A percentile compares a stretch with the other conserved stretches of the same genome.
Conservation (phyloP, 2,329 filamentous ascomycete species). For the Helminthosporium solani region DNA sequence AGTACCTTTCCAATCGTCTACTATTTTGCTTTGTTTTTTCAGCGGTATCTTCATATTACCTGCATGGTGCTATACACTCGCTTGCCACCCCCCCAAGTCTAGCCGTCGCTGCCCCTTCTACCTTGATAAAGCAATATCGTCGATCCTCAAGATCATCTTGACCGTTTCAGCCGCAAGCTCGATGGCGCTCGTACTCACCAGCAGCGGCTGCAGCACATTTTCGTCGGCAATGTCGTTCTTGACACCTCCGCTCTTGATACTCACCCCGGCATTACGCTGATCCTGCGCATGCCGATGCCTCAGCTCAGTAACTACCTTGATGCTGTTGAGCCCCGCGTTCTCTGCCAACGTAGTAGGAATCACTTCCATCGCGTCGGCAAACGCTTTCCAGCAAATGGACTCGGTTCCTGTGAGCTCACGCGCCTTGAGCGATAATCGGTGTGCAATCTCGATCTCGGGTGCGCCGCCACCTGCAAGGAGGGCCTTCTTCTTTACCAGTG, state of each 20-base stretch:
- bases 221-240: slow-evolving; percentile 96
- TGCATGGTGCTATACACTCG: slow-evolving; percentile 3
- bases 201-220: slow-evolving; percentile 91
- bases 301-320: slow-evolving; percentile 96
- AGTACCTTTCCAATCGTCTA: neutral
- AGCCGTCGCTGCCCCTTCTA: slow-evolving; percentile 16
- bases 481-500: slow-evolving; percentile 98
- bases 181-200: slow-evolving; percentile 96
- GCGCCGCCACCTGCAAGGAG: slow-evolving; percentile 95
- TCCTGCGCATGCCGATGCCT: slow-evolving; percentile 92
- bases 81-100: neutral
- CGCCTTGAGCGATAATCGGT: slow-evolving; percentile 77
- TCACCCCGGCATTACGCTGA: slow-evolving; percentile 94
- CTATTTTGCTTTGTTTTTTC: neutral
- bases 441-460: slow-evolving; percentile 93
- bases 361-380: slow-evolving; percentile 95
- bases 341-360: slow-evolving; percentile 95
- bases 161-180: slow-evolving; percentile 97
- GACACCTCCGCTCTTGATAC: slow-evolving; percentile 95
- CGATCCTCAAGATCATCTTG: slow-evolving; percentile 82
- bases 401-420: slow-evolving; percentile 87
- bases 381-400: slow-evolving; percentile 98
- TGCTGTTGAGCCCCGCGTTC: slow-evolving; percentile 96
- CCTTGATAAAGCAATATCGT: slow-evolving; percentile 60
- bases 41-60: neutral